Evolutionary conservation across 306 rosid species (phyloP).

Genomic region (Dicorynia guianensis): DNA sequence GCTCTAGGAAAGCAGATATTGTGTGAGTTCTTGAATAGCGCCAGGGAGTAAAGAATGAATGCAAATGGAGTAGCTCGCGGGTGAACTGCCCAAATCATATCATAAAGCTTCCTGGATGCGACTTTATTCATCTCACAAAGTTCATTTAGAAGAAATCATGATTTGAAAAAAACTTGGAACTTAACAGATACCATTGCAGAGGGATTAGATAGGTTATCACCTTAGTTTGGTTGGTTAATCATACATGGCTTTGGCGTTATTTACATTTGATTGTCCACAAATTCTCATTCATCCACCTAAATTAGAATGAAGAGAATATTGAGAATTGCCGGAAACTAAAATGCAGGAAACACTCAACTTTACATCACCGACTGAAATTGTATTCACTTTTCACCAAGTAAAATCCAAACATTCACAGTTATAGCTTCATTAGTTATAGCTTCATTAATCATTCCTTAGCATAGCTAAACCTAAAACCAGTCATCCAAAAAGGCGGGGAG

Average conservation of each 20-base stretch:
- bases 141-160: background rate
- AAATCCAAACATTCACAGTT: constrained; percentile 11
- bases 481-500: constrained; percentile 9
- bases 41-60: background rate
- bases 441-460: constrained; percentile 4
- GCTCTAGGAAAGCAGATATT: background rate
- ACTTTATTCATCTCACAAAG: background rate
- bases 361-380: constrained; percentile 19
- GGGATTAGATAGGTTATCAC: background rate
- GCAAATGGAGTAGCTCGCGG: background rate
- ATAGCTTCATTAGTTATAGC: constrained; percentile 18
- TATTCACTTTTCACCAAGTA: constrained; percentile 6
- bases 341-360: constrained; percentile 16
- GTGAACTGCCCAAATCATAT: constrained; percentile 14
- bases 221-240: constrained; percentile 10
- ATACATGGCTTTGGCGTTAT: constrained; percentile 10
- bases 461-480: background rate
- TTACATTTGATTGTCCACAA: constrained; percentile 19
- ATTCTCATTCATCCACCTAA: background rate
- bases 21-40: background rate
- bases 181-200: background rate
- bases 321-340: constrained; percentile 13
- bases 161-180: background rate
- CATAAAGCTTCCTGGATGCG: background rate
- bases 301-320: background rate